Evolutionary conservation across 2,329 filamentous ascomycete genomes (phyloP), one percentile per base, ranked within the genome.

Genomic region (Lecanicillium sp.): DNA sequence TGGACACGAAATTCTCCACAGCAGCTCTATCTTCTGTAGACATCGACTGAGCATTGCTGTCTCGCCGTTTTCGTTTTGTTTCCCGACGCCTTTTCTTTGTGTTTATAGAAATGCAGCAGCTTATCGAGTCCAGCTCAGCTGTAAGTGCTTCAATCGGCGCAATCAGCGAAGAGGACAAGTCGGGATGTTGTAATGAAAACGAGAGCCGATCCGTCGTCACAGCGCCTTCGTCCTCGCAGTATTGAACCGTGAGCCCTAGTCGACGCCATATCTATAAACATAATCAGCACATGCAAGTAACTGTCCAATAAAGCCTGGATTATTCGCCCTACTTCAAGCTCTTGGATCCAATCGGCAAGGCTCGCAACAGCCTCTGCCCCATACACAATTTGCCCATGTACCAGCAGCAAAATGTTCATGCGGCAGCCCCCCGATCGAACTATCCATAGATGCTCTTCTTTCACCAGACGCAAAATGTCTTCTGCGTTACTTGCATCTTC

Each of bases 121-220:
- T 42, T 14, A 55, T 45, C 18, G 47, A 47, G 29, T 44, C 47
- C 29, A 65, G 54, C 2, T 48, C 47, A 1, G 52, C 51, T 5
- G 45, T 50, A 4, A 36, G 30, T 1, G 57, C 52, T 2, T 43
- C 46, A 1, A 35, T 31, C 2, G 61, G 61, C 5, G 55, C 45
- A 5, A 51, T 19, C 17, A 61, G 37, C 13, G 52, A 44, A 4
- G 61, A 63, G 0, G 49, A 48, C 14, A 61, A 34, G 29, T 57
- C 52, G 3, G 57, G 52, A 37, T 66, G 62, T 35, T 64, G 55
- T 7, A 66, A 50, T 1, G 54, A 59, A 29, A 64, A 63, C 2
- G 44, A 40, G 7, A 59, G 34, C 9, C 46, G 37, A 5, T 47
- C 22, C 14, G 44, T 40, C 3, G 35, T n/a, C 7, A 12, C 11